Base-by-base conservation (phyloP, 2,329 filamentous ascomycete species). In the Cercospora sesami region DNA sequence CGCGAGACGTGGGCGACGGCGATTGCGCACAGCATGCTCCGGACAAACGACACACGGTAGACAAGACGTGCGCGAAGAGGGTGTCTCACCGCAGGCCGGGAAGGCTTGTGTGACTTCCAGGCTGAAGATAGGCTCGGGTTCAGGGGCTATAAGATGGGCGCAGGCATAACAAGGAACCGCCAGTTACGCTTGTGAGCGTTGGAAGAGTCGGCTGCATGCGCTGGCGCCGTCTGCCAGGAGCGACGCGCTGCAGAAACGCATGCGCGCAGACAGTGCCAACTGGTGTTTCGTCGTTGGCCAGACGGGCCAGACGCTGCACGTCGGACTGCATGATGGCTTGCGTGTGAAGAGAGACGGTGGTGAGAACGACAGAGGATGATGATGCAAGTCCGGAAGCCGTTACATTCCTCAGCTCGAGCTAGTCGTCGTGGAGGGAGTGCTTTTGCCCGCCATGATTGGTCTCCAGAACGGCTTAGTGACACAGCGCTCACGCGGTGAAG, bases 51-150 rank as follows among this genome's bases (percentile, higher is more conserved):
- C 67, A 65, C 68, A 67, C 60, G 57, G 61, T 53, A 28, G 53
- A 39, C 64, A 65, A 62, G 53, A 61, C 66, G 69, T 67, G n/a
- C 5, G 66, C 69, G 69, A 60, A 55, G 63, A 63, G 68, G 60
- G 66, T 70, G 71, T 72, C 66, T 70, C 71, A 69, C 70, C 57
- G 68, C 70, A 75, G 30, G 67, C 58, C 63, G 66, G 68, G 66
- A 67, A 61, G 66, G 53, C 65, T 64, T 72, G 72, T 73, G 70
- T 60, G 23, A 73, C 71, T 64, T 31, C 63, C 68, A 71, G 66
- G 67, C 58, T 64, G 63, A 53, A 70, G 71, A 72, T 72, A 71
- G 71, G 70, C 69, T 73, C 65, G 28, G 48, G 66, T 63, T 73
- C 73, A 72, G 67, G 69, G 71, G 72, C 65, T 66, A 66, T 64